Evolutionary conservation across 345 rosid species (phyloP).

Genomic region (Populus deltoides): DNA sequence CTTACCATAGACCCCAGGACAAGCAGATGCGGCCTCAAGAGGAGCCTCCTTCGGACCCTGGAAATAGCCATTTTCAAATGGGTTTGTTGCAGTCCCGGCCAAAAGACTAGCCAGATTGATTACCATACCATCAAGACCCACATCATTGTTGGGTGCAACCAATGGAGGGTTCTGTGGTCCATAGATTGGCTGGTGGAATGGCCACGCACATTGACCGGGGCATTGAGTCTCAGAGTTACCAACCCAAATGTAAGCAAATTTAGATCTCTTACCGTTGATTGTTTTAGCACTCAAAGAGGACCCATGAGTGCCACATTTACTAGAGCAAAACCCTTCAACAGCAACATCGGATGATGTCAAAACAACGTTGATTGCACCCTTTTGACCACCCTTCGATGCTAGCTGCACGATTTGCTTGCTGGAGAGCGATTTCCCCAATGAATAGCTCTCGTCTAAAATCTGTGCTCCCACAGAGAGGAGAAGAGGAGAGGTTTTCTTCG

Average conservation of each 20-base stretch:
- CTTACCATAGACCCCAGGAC: slow-evolving; percentile 24
- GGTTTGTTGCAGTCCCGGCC: slow-evolving; percentile 34
- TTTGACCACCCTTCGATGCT: slow-evolving; percentile 17
- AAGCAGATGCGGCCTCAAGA: slow-evolving; percentile 31
- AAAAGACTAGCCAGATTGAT: slow-evolving; percentile 27
- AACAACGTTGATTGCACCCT: slow-evolving; percentile 25
- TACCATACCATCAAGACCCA: slow-evolving; percentile 28
- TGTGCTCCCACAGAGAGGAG: slow-evolving; percentile 12
- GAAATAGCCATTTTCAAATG: slow-evolving; percentile 28
- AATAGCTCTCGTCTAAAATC: slow-evolving; percentile 17
- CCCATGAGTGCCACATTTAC: slow-evolving; percentile 26
- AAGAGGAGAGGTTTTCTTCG: slow-evolving; percentile 8
- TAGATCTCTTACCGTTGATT: slow-evolving; percentile 5
- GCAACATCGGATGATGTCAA: slow-evolving; percentile 23
- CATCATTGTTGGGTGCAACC: slow-evolving; percentile 29
- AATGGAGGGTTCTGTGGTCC: slow-evolving; percentile 26
- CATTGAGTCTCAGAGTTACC: slow-evolving; percentile 33
- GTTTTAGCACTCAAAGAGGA: slow-evolving; percentile 7
- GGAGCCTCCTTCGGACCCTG: slow-evolving; percentile 37
- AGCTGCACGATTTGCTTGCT: slow-evolving; percentile 19
- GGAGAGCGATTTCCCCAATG: slow-evolving; percentile 26
- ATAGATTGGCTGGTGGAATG: slow-evolving; percentile 32
- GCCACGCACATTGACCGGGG: slow-evolving; percentile 35
- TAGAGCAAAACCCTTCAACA: slow-evolving; percentile 28
- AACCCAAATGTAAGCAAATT: slow-evolving; percentile 33